Conservation (phyloP, 177 flowering plant species). For the Tripterygium wilfordii region DNA sequence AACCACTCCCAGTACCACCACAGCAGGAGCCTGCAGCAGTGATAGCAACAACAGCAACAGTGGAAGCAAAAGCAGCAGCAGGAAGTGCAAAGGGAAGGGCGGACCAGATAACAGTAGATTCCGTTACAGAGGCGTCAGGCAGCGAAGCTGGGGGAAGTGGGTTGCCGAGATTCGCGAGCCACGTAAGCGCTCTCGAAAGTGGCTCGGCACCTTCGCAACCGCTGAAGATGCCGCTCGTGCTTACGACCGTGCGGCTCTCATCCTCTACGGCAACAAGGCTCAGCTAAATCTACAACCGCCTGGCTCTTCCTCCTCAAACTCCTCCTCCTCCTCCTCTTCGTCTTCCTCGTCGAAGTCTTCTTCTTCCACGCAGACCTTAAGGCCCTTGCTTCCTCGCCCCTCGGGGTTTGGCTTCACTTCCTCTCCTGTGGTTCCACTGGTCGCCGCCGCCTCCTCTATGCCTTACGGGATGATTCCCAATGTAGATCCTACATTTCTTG, state of each 20-base stretch:
- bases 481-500: too few relatives aligned
- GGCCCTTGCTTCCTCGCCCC: slow-evolving; percentile 82
- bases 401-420: slow-evolving; percentile 28
- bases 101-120: slow-evolving; percentile 90
- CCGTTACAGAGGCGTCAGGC: slow-evolving; percentile 83
- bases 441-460: not conserved
- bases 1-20: slow-evolving; percentile 9
- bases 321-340: slow-evolving; percentile 27
- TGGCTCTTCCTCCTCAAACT: slow-evolving; percentile 11
- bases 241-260: slow-evolving; percentile 84
- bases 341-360: slow-evolving; percentile 8
- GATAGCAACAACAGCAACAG: slow-evolving; percentile 7
- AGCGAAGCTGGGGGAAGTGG: slow-evolving; percentile 97
- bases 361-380: slow-evolving; percentile 36
- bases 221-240: slow-evolving; percentile 97
- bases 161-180: slow-evolving; percentile 98
- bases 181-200: slow-evolving; percentile 67
- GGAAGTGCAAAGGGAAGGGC: slow-evolving; percentile 67
- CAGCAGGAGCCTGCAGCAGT: not conserved
- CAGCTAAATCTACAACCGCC: slow-evolving; percentile 83
- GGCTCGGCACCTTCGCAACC: slow-evolving; percentile 91
- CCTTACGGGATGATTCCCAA: not conserved
- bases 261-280: slow-evolving; percentile 77
- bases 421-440: not conserved
- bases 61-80: slow-evolving; percentile 6